Conservation (phyloP, 75 land plant species). For the Pinus taeda region DNA sequence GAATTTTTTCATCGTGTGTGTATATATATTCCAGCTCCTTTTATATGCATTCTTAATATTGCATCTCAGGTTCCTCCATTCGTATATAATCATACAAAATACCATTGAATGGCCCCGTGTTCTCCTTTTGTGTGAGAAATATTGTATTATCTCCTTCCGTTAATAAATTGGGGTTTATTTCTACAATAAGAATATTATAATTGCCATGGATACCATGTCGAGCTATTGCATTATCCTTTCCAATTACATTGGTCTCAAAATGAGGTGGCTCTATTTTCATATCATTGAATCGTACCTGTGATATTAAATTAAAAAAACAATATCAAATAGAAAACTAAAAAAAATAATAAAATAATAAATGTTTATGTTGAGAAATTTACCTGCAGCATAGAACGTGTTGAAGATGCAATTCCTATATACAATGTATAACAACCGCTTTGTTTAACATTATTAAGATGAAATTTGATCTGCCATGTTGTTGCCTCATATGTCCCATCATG, state of each 20-base stretch:
- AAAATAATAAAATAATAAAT: neutral
- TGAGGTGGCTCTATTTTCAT: neutral
- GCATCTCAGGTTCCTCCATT: slow-evolving; percentile 42
- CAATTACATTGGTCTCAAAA: neutral
- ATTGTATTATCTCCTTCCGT: slow-evolving; percentile 48
- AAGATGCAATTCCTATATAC: slow-evolving; percentile 51
- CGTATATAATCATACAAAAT: slow-evolving; percentile 77
- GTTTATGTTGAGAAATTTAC: neutral
- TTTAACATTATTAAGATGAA: slow-evolving; percentile 26
- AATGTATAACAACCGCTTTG: slow-evolving; percentile 33
- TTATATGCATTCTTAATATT: too few species aligned
- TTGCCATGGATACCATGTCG: neutral
- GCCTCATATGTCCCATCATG: slow-evolving; percentile 24
- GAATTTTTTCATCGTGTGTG: too few species aligned
- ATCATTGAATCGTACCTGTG: neutral
- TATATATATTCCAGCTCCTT: too few species aligned
- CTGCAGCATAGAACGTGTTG: slow-evolving; percentile 33
- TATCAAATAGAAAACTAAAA: neutral
- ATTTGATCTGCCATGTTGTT: slow-evolving; percentile 65
- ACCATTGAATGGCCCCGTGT: slow-evolving; percentile 46
- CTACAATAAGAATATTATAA: neutral
- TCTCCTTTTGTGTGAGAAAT: slow-evolving; percentile 50
- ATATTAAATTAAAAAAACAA: too few species aligned
- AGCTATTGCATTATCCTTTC: neutral
- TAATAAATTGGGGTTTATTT: slow-evolving; percentile 8